Percentiles rank a stretch among this genome's conserved stretches.
Conservation (phyloP, 176 grass and related monocot genomes). For the Musa schizocarpa region DNA sequence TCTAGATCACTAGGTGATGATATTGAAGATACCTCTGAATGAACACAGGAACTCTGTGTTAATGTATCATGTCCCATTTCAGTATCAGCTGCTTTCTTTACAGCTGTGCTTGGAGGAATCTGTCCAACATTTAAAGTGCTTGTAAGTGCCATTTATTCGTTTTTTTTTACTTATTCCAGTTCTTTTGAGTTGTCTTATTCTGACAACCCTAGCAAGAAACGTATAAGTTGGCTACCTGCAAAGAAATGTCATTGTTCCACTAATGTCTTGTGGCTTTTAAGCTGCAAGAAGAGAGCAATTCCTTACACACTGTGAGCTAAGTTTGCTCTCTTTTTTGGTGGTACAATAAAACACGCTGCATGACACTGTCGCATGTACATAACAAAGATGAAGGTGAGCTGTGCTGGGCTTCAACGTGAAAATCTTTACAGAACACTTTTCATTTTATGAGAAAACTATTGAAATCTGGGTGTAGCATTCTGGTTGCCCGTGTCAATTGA, state of each 20-base stretch:
- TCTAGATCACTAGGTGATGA: conserved; percentile 54
- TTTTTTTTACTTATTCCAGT: background rate
- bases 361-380: background rate
- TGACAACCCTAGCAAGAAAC: background rate
- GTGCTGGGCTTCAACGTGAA: too few relatives aligned
- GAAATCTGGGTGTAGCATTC: background rate
- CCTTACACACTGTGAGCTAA: background rate
- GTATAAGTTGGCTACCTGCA: background rate
- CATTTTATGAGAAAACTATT: background rate
- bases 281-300: background rate
- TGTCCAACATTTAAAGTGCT: background rate
- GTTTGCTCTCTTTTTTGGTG: background rate
- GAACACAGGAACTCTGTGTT: conserved; percentile 35
- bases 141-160: background rate
- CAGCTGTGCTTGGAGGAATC: background rate
- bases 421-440: background rate
- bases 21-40: conserved; percentile 62
- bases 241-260: background rate
- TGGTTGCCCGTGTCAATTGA: too few relatives aligned
- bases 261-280: background rate
- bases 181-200: background rate
- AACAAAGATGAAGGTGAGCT: too few relatives aligned
- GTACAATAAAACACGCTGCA: background rate
- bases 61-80: conserved; percentile 21
- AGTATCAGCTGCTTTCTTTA: background rate